Conservation (phyloP, 768 basidiomycete species). For the Mycena crocata region DNA sequence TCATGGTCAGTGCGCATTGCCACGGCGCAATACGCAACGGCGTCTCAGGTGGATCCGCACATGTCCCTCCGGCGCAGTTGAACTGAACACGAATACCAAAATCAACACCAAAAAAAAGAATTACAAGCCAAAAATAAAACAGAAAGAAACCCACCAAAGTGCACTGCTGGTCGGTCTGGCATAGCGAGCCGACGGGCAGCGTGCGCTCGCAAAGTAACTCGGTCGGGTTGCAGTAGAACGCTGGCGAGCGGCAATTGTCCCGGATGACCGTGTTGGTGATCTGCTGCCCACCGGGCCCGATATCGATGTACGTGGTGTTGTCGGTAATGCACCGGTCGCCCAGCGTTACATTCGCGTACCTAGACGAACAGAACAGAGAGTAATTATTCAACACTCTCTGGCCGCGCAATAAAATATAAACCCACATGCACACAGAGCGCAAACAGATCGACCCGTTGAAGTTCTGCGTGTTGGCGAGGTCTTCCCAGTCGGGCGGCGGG, state of each 20-base stretch:
- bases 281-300: conserved; percentile 51
- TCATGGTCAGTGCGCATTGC: conserved; percentile 55
- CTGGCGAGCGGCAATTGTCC: conserved; percentile 67
- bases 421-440: conserved; percentile 68
- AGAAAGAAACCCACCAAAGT: conserved; percentile 46
- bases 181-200: conserved; percentile 55
- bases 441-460: conserved; percentile 71
- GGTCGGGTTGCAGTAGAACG: conserved; percentile 64
- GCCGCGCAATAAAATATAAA: conserved; percentile 7
- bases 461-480: conserved; percentile 53
- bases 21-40: conserved; percentile 53
- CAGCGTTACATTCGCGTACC: conserved; percentile 67
- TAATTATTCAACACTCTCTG: background rate
- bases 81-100: conserved; percentile 34
- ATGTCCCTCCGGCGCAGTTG: conserved; percentile 46
- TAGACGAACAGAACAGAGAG: conserved; percentile 40
- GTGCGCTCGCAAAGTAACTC: conserved; percentile 56
- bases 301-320: conserved; percentile 63
- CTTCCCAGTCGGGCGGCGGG: conserved; percentile 52
- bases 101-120: background rate
- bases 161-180: conserved; percentile 68
- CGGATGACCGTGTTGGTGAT: conserved; percentile 64
- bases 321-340: conserved; percentile 65
- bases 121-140: background rate
- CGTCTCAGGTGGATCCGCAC: conserved; percentile 50